Conservation (phyloP, 2,329 filamentous ascomycete genomes). For the Leptodontidium sp. region DNA sequence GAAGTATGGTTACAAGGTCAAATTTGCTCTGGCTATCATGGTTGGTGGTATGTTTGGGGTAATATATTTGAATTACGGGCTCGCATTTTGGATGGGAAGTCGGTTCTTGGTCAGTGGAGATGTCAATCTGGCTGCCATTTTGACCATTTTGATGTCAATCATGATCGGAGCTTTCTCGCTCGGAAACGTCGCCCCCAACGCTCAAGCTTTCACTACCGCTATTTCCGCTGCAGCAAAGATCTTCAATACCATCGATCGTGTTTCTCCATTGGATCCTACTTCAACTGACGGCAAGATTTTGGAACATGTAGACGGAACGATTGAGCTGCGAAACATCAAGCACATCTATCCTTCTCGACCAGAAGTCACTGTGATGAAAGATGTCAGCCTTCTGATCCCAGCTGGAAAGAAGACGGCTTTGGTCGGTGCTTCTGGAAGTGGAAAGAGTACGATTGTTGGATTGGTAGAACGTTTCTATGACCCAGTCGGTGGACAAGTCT, state of each 20-base stretch:
- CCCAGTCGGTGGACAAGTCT: constrained; percentile 80
- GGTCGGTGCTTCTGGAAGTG: constrained; percentile 92
- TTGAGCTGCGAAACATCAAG: constrained; percentile 83
- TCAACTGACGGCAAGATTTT: constrained; percentile 76
- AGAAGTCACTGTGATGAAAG: constrained; percentile 87
- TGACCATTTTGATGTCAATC: constrained; percentile 88
- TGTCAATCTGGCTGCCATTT: constrained; percentile 71
- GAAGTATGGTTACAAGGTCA: constrained; percentile 77
- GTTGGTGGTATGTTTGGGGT: constrained; percentile 84
- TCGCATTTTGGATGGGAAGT: constrained; percentile 89
- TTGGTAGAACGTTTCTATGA: constrained; percentile 95
- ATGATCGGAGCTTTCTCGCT: constrained; percentile 94
- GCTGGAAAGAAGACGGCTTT: constrained; percentile 92
- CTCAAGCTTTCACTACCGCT: constrained; percentile 85
- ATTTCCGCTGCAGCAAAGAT: constrained; percentile 90
- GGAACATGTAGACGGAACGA: constrained; percentile 75
- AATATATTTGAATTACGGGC: constrained; percentile 85
- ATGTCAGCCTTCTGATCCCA: constrained; percentile 80
- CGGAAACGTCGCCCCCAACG: constrained; percentile 85
- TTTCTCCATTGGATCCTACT: constrained; percentile 83
- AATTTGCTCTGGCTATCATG: constrained; percentile 78
- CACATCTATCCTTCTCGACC: constrained; percentile 95
- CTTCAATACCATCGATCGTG: constrained; percentile 89
- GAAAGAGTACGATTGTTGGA: constrained; percentile 94
- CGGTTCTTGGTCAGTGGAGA: constrained; percentile 74